Percentiles rank a stretch among this genome's conserved stretches.
phyloP scores from a whole-genome alignment of 345 rosid genomes.

The Sonneratia caseolaris region DNA sequence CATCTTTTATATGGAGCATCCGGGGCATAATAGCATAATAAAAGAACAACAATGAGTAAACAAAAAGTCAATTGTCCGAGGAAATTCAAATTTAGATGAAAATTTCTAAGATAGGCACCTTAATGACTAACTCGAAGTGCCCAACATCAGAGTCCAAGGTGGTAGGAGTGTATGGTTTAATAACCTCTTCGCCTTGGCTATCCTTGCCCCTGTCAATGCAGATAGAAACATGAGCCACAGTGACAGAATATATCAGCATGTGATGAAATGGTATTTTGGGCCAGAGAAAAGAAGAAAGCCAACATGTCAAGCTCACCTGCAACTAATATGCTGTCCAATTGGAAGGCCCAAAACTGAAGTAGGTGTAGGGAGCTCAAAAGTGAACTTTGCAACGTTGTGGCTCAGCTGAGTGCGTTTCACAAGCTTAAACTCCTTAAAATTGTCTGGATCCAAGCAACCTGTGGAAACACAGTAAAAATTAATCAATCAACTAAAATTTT shows the following conservation, averaged over 20 bases:
- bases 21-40: neutral
- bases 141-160: slow-evolving; percentile 92
- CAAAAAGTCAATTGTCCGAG: no score
- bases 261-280: neutral
- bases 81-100: neutral
- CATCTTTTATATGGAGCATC: slow-evolving; percentile 42
- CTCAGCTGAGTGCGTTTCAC: slow-evolving; percentile 73
- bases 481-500: neutral
- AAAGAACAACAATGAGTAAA: neutral
- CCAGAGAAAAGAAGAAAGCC: neutral
- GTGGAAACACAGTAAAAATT: neutral
- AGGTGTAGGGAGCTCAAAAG: slow-evolving; percentile 62
- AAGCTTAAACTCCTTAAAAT: slow-evolving; percentile 83
- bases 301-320: slow-evolving; percentile 45
- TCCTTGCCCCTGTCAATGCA: slow-evolving; percentile 60
- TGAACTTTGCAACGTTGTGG: slow-evolving; percentile 95
- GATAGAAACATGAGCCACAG: neutral
- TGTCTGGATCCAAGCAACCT: slow-evolving; percentile 86
- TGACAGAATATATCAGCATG: neutral
- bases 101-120: slow-evolving; percentile 30
- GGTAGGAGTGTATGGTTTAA: slow-evolving; percentile 90
- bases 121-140: slow-evolving; percentile 70
- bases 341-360: slow-evolving; percentile 89
- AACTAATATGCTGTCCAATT: slow-evolving; percentile 92
- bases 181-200: slow-evolving; percentile 75